phyloP scores from a whole-genome alignment of 2,329 filamentous ascomycete genomes.

The Delphinella strobiligena region DNA sequence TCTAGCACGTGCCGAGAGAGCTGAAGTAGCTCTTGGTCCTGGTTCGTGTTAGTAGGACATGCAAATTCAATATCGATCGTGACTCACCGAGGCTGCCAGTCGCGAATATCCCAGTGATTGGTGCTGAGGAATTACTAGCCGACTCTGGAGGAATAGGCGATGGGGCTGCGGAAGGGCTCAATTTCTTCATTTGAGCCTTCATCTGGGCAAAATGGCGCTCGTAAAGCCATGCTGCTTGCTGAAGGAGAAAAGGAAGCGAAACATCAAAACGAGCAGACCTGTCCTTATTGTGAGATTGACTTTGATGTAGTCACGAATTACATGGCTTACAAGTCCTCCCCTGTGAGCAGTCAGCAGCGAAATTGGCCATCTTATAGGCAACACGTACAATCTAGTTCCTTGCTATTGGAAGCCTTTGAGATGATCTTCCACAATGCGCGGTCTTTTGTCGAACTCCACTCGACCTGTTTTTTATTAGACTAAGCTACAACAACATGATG shows the following conservation, averaged over 20 bases:
- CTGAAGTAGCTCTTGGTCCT: constrained; percentile 37
- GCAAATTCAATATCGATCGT: neutral
- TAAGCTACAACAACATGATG: neutral
- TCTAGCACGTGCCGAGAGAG: constrained; percentile 43
- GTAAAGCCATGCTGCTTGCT: constrained; percentile 89
- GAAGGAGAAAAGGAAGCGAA: constrained; percentile 74
- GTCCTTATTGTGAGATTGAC: too few species aligned
- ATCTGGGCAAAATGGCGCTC: constrained; percentile 85
- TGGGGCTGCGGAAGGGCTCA: constrained; percentile 45
- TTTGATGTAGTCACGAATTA: constrained; percentile 2
- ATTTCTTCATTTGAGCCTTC: constrained; percentile 75
- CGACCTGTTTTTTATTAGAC: constrained; percentile 43
- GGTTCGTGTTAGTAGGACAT: neutral
- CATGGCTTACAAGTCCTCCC: constrained; percentile 62
- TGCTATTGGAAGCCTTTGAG: constrained; percentile 64
- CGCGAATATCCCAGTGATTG: constrained; percentile 14
- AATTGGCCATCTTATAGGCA: constrained; percentile 6
- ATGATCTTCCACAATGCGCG: constrained; percentile 82
- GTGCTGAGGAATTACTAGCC: constrained; percentile 28
- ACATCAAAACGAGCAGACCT: constrained; percentile 72
- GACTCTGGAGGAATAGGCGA: constrained; percentile 41
- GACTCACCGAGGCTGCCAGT: constrained; percentile 2
- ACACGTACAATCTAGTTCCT: constrained; percentile 69
- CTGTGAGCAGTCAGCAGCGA: constrained; percentile 29
- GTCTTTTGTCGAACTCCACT: constrained; percentile 83